A percentile compares a stretch with the other conserved stretches of the same genome.
Conservation (phyloP, 2,329 filamentous ascomycete species). For the Apiospora koreana region DNA sequence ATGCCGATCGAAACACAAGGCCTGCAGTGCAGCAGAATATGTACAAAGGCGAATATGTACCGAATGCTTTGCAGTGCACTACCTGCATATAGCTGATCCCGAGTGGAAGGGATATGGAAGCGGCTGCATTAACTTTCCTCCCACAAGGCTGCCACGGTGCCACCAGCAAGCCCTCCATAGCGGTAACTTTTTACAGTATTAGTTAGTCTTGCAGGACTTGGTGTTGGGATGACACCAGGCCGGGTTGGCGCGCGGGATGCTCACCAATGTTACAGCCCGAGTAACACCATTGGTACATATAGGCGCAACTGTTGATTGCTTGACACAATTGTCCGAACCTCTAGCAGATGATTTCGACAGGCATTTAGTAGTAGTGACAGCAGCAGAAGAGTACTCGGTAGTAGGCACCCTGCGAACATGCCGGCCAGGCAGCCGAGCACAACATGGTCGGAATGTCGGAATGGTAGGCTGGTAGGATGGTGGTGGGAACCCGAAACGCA, state of each 20-base stretch:
- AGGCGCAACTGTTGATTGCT: not conserved
- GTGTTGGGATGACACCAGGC: not conserved
- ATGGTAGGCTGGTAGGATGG: not conserved
- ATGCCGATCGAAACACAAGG: not conserved
- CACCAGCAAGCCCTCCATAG: not conserved
- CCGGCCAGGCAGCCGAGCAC: not conserved
- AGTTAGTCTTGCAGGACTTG: not conserved
- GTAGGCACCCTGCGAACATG: not conserved
- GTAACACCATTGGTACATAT: not conserved
- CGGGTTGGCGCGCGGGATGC: not conserved
- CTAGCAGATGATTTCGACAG: not conserved
- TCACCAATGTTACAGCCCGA: slow-evolving; percentile 1
- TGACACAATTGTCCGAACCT: not conserved
- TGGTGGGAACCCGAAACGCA: slow-evolving; percentile 3
- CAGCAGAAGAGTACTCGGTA: not conserved
- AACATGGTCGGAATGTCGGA: not conserved
- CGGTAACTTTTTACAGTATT: too few species aligned
- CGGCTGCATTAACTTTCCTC: not conserved
- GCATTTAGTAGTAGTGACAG: too few species aligned
- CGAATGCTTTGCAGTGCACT: too few species aligned
- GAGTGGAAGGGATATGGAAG: not conserved
- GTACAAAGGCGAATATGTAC: not conserved
- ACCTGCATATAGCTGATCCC: not conserved
- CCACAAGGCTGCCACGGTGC: not conserved
- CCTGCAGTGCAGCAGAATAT: not conserved